Base-by-base conservation (phyloP, 2,329 filamentous ascomycete species). In the Sporothrix sp. region DNA sequence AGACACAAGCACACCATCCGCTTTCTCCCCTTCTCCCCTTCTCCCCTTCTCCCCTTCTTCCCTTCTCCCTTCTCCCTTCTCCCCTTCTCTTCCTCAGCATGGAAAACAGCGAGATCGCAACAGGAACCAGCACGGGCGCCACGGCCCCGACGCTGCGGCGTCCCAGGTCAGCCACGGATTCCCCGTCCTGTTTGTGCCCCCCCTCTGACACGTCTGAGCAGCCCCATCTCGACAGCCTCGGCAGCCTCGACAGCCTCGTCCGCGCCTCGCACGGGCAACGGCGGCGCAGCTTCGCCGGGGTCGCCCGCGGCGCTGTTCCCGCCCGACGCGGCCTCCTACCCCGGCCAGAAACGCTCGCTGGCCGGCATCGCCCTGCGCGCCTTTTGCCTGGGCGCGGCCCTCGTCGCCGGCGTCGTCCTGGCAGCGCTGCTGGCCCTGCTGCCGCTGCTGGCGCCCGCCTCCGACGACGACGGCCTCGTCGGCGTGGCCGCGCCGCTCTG, bases 291-390 rank as follows among this genome's bases (percentile, higher is more conserved):
- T n/a, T 40, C 40, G 16, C 37, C 27, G 10, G 37, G 11, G 7
- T 20, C 23, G 16, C 37, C 51, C 59, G 43, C 61, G 59, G 47
- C 57, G 49, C 45, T 40, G 39, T 55, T 55, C 51, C 59, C 58
- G 35, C 65, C 61, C 11, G 62, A 65, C 50, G 54, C 54, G 23
- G 50, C 57, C 36, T 66, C 65, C 61, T 68, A 68, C 57, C 70
- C 71, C 0, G 69, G 71, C 57, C 70, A 74, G 49, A 62, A 70
- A 35, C 79, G 78, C 59, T 79, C 78, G 20, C 76, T 82, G 51
- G 67, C 75, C 9, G 78, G 78, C 56, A 80, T 82, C 57, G 77
- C 79, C 54, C 56, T 76, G 33, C 73, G 78, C 33, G 72, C 79
- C 28, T 71, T 80, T 58, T 70, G 68, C 53, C 71, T 82, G 35